phyloP scores from a whole-genome alignment of 2,329 filamentous ascomycete genomes.

The Colletotrichum sp. region DNA sequence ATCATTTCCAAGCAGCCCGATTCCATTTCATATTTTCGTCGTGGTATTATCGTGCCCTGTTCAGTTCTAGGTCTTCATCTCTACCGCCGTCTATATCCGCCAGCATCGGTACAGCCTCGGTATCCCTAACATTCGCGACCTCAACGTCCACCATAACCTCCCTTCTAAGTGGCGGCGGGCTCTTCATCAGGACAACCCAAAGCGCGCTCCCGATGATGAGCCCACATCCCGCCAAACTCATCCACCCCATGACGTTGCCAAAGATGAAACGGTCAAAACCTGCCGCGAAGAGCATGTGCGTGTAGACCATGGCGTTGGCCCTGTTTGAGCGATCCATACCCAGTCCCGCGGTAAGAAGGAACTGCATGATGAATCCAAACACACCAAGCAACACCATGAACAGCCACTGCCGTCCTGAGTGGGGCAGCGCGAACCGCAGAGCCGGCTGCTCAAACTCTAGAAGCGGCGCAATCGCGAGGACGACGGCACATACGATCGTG shows the following conservation, averaged over 20 bases:
- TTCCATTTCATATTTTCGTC: background rate
- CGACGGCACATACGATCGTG: slow-evolving; percentile 67
- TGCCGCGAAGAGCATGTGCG: slow-evolving; percentile 61
- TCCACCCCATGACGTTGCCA: slow-evolving; percentile 52
- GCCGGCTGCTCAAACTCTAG: slow-evolving; percentile 50
- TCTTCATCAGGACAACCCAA: slow-evolving; percentile 52
- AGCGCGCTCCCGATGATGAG: slow-evolving; percentile 59
- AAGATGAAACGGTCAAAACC: slow-evolving; percentile 58
- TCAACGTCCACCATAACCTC: slow-evolving; percentile 37
- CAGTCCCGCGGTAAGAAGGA: slow-evolving; percentile 79
- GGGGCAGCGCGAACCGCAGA: slow-evolving; percentile 47
- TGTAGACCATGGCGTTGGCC: slow-evolving; percentile 63
- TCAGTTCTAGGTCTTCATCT: slow-evolving; percentile 22
- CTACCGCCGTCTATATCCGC: slow-evolving; percentile 31
- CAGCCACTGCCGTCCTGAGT: slow-evolving; percentile 61
- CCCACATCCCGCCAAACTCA: slow-evolving; percentile 55
- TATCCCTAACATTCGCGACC: slow-evolving; percentile 29
- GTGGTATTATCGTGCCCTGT: background rate
- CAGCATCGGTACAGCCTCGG: slow-evolving; percentile 47
- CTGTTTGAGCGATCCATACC: slow-evolving; percentile 70
- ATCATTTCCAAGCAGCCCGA: background rate
- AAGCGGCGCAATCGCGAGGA: slow-evolving; percentile 58
- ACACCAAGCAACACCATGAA: slow-evolving; percentile 72
- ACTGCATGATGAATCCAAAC: slow-evolving; percentile 85
- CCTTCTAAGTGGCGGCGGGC: slow-evolving; percentile 30